Base-by-base conservation (phyloP, 2,329 filamentous ascomycete genomes). In the Paraphoma chrysanthemicola region DNA sequence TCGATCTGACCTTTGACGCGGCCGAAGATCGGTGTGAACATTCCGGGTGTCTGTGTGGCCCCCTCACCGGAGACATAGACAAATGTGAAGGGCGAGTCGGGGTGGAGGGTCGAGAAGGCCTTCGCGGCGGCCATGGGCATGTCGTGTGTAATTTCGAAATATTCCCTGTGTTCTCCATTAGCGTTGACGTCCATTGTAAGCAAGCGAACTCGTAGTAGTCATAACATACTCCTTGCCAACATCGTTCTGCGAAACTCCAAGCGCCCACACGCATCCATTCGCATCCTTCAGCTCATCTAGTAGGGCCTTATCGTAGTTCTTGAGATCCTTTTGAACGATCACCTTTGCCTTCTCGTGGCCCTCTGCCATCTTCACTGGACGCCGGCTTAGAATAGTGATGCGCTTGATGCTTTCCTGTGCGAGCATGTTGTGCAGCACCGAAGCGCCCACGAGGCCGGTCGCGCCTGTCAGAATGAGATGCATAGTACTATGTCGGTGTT, bases 211-310 rank as follows among this genome's bases (percentile, higher is more conserved):
- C 23, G 12, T 11, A 23, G 18, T 12, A 14, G 23, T 23, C 6
- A 29, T 18, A 56, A 69, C 82, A 57, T 67, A 88, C 83, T 88
- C 85, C 57, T 85, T 86, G 54, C 70, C 70, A 7, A 91, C 88
- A 41, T 82, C 77, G 10, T 74, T 85, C 66, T 88, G 84, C 58
- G 84, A 87, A 46, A 88, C 86, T 0, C 90, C 90, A 70, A 89
- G 80, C 0, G 90, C 90, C 90, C 90, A 93, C 1, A 93, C 87
- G 56, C 87, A 90, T 1, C 87, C 90, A 7, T 83, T 78, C 0
- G 90, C 90, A 18, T 85, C 89, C 50, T 82, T 80, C 0, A 93
- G 79, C 68, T 88, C 80, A 3, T 78, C 74, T 9, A 92, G 79
- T 2, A 92, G 63, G 0, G 80, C 79, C 16, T 82, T 65, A 36